Base-by-base conservation (phyloP, 2,329 filamentous ascomycete species). In the Fusarium avenaceum region DNA sequence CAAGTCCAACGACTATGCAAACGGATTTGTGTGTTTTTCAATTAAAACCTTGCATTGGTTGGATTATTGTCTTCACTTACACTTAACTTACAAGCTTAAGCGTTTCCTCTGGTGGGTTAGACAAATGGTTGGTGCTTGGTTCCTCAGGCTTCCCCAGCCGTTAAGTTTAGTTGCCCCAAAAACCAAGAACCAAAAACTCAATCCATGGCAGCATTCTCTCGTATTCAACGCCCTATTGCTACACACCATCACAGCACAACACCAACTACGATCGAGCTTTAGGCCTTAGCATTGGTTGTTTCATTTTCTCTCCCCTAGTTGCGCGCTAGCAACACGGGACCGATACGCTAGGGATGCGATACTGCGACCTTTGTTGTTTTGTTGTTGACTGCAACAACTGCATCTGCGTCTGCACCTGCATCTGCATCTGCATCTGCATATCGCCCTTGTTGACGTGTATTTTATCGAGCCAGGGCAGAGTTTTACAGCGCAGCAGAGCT, bases 151-250 rank as follows among this genome's bases (percentile, higher is more conserved):
- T 26, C 35, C 56, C 47, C 54, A 51, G 55, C 60, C 54, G 53
- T 53, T 39, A 45, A 33, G 47, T 44, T 51, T 43, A 38, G 28
- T 30, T 30, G 28, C 28, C 60, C 56, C 43, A 53, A 64, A 54
- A 65, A 66, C 56, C 43, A 53, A 64, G 49, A 65, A 66, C 56
- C 43, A 53, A 64, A 54, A 65, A 66, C 47, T 54, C 51, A 68
- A 69, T 57, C 26, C 42, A 61, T 45, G 42, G 56, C 57, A 67
- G 44, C 69, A 73, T 63, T 65, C 52, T 55, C 71, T 73, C 71
- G 71, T 73, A 73, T 73, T 72, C 71, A 72, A 63, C 53, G 57
- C 61, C 71, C 40, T 60, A 51, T 26, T 43, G 11, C 57, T 59
- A 45, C 62, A 70, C 67, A 67, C 66, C 66, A 70, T 42, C 30